Percentiles rank a stretch among this genome's conserved stretches.
phyloP scores from a whole-genome alignment of 306 rosid species.

The Sphenostylis stenocarpa region DNA sequence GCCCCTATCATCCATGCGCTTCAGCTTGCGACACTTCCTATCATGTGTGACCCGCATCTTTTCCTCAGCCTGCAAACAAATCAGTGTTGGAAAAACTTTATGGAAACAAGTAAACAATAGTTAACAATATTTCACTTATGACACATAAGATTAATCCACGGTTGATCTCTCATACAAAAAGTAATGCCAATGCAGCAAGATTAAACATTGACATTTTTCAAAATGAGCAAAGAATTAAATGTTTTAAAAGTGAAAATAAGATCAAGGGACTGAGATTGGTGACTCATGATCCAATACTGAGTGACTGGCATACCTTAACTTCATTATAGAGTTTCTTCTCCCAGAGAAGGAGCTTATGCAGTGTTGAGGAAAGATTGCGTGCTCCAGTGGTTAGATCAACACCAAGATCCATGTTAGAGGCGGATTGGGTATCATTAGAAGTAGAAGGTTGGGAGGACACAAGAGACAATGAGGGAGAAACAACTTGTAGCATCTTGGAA shows the following conservation, averaged over 20 bases:
- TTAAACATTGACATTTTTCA: not conserved
- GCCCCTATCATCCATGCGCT: constrained; percentile 78
- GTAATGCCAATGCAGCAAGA: not conserved
- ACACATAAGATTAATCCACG: not conserved
- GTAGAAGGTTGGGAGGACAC: constrained; percentile 73
- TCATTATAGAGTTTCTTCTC: constrained; percentile 92
- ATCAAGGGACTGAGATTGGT: not conserved
- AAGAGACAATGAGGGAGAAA: constrained; percentile 57
- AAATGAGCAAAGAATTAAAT: not conserved
- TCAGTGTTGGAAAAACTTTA: constrained; percentile 17
- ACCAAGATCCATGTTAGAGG: constrained; percentile 42
- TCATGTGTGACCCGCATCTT: constrained; percentile 91
- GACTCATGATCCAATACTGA: not conserved
- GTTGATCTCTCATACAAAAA: not conserved
- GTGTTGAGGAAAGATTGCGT: constrained; percentile 75
- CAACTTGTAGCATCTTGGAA: constrained; percentile 70
- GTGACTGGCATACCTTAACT: constrained; percentile 68
- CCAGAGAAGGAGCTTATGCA: constrained; percentile 87
- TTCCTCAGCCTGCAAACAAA: constrained; percentile 78
- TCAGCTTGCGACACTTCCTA: constrained; percentile 73
- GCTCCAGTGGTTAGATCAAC: constrained; percentile 57
- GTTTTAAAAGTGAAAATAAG: constrained; percentile 2
- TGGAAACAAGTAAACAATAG: not conserved
- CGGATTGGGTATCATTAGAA: constrained; percentile 52
- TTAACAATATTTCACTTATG: constrained; percentile 4